Percentiles rank a stretch among this genome's conserved stretches.
These are phyloP conservation scores for Beauveria sp. DNA, from an alignment of 2,329 filamentous ascomycete genomes.

Conservation along the genomic window DNA sequence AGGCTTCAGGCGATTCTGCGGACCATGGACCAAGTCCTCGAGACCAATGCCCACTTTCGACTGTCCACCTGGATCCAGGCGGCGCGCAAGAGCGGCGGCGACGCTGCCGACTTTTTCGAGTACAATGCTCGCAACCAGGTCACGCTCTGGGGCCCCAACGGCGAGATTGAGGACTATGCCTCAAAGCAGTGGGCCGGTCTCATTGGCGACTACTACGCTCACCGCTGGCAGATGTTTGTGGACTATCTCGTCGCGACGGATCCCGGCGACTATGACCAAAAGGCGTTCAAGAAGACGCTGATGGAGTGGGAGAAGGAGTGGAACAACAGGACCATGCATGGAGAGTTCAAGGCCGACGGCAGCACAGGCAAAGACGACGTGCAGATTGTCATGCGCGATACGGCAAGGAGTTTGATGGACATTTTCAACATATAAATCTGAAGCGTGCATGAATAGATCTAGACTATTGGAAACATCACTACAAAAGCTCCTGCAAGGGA, in stretches of 20 bases:
- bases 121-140: constrained; percentile 40
- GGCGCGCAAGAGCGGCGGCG: constrained; percentile 4
- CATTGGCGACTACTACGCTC: constrained; percentile 34
- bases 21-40: constrained; percentile 8
- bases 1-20: constrained; percentile 1
- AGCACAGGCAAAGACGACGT: not conserved
- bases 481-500: not conserved
- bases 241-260: constrained; percentile 24
- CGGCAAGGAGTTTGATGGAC: not conserved
- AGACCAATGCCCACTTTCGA: constrained; percentile 4
- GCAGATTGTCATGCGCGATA: not conserved
- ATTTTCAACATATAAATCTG: not conserved
- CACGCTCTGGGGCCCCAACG: constrained; percentile 39
- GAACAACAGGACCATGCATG: not conserved
- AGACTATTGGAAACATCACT: not conserved
- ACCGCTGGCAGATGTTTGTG: constrained; percentile 36
- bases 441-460: not conserved
- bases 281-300: constrained; percentile 1
- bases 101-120: constrained; percentile 27
- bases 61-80: constrained; percentile 1
- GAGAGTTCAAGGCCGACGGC: not conserved
- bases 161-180: constrained; percentile 34
- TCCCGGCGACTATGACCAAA: not conserved
- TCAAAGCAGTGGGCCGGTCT: constrained; percentile 39
- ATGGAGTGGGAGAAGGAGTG: constrained; percentile 2